A percentile compares a stretch with the other conserved stretches of the same genome.
Conservation (phyloP, 2,329 filamentous ascomycete genomes). For the Pseudopyrenochaeta lycopersici region DNA sequence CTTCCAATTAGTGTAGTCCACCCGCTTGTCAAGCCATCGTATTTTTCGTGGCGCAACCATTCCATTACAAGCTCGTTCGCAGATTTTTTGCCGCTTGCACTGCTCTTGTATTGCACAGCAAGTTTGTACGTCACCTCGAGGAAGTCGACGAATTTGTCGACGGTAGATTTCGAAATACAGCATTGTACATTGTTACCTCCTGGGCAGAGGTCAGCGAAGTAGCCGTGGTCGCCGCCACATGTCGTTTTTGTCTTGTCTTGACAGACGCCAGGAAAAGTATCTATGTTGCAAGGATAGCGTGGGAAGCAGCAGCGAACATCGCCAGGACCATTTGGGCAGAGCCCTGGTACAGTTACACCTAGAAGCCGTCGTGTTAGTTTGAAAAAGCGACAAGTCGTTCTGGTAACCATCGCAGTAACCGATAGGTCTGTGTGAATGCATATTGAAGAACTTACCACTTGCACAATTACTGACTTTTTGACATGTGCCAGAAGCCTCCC, state of each 20-base stretch:
- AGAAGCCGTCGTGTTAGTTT: background rate
- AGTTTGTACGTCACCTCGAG: constrained; percentile 1
- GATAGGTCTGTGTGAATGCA: no score
- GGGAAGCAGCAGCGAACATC: constrained; percentile 7
- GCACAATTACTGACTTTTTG: constrained; percentile 1
- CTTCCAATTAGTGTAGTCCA: background rate
- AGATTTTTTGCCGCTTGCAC: background rate
- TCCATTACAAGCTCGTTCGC: constrained; percentile 3
- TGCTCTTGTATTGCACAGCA: constrained; percentile 2
- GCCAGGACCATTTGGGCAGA: background rate
- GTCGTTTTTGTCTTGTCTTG: constrained; percentile 1
- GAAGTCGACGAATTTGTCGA: constrained; percentile 6
- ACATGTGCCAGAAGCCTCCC: background rate
- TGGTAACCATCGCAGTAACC: no score
- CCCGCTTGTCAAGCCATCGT: background rate
- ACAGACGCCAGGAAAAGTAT: background rate
- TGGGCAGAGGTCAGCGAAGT: constrained; percentile 1
- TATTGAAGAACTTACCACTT: background rate
- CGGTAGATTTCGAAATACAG: constrained; percentile 3
- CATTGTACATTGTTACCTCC: constrained; percentile 5
- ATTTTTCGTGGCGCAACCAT: constrained; percentile 3
- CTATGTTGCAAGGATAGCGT: constrained; percentile 4
- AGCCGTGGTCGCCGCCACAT: background rate
- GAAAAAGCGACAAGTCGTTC: no score
- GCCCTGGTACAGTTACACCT: background rate